phyloP scores from a whole-genome alignment of 2,329 filamentous ascomycete genomes.

The Beauveria sp. region DNA sequence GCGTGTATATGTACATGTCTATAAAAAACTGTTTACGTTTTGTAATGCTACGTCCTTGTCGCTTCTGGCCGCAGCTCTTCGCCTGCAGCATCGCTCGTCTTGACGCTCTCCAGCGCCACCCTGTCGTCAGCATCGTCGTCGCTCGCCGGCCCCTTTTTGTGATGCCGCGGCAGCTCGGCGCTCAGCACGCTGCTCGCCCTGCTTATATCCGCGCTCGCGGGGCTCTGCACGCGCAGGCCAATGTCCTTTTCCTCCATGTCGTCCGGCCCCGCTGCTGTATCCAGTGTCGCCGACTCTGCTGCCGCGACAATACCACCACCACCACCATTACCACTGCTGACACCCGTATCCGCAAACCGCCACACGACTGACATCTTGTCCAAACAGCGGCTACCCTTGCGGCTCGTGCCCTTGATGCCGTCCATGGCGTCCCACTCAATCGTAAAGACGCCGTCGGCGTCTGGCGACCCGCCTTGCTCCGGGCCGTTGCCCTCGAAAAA shows the following conservation, averaged over 20 bases:
- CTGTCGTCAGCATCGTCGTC: slow-evolving; percentile 9
- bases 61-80: slow-evolving; percentile 22
- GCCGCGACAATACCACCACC: background rate
- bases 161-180: slow-evolving; percentile 12
- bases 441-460: slow-evolving; percentile 56
- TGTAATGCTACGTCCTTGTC: background rate
- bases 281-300: slow-evolving; percentile 21
- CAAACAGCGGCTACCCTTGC: slow-evolving; percentile 74
- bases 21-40: background rate
- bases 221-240: slow-evolving; percentile 58
- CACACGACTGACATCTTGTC: slow-evolving; percentile 83
- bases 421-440: slow-evolving; percentile 68
- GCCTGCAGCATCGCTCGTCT: slow-evolving; percentile 28
- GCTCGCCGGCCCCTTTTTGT: slow-evolving; percentile 7
- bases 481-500: slow-evolving; percentile 82
- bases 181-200: slow-evolving; percentile 62
- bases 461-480: slow-evolving; percentile 56
- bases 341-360: slow-evolving; percentile 38
- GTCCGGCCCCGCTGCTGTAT: slow-evolving; percentile 33
- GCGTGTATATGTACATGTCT: background rate
- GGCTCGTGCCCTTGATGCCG: slow-evolving; percentile 81
- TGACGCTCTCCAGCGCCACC: slow-evolving; percentile 25
- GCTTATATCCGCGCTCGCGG: slow-evolving; percentile 60
- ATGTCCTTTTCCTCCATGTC: slow-evolving; percentile 53
- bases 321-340: slow-evolving; percentile 33